A percentile compares a stretch with the other conserved stretches of the same genome.
Evolutionary conservation across 306 rosid species (phyloP).

Genomic region (Calophaca sinica): DNA sequence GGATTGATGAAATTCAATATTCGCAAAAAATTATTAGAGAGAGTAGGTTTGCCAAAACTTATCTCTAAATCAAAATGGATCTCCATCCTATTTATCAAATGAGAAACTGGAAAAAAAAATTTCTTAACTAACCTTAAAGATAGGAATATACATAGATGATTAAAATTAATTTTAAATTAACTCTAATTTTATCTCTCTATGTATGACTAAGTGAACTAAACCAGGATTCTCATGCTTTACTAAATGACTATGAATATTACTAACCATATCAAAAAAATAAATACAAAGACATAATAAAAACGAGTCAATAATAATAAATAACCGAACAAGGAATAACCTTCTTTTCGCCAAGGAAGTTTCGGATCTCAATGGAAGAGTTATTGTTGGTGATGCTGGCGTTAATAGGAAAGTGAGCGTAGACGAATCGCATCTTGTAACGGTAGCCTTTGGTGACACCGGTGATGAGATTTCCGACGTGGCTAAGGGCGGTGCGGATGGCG

Average conservation of each 20-base stretch:
- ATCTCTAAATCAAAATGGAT: no score
- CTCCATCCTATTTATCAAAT: neutral
- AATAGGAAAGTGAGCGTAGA: conserved; percentile 84
- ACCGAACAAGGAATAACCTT: conserved; percentile 40
- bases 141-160: neutral
- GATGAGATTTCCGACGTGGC: conserved; percentile 76
- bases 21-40: no score
- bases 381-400: conserved; percentile 70
- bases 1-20: no score
- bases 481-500: conserved; percentile 80
- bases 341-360: conserved; percentile 80
- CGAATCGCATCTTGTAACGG: conserved; percentile 89
- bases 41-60: no score
- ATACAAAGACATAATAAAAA: no score
- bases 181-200: neutral
- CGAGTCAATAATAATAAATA: neutral
- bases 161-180: neutral
- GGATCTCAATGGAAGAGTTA: conserved; percentile 67
- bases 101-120: neutral
- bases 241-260: neutral
- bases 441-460: conserved; percentile 87
- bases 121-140: neutral
- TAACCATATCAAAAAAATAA: no score
- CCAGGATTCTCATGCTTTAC: neutral
- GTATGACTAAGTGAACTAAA: neutral